Evolutionary conservation across 2,329 filamentous ascomycete genomes (phyloP).

Genomic region (Botryotinia narcissicola): DNA sequence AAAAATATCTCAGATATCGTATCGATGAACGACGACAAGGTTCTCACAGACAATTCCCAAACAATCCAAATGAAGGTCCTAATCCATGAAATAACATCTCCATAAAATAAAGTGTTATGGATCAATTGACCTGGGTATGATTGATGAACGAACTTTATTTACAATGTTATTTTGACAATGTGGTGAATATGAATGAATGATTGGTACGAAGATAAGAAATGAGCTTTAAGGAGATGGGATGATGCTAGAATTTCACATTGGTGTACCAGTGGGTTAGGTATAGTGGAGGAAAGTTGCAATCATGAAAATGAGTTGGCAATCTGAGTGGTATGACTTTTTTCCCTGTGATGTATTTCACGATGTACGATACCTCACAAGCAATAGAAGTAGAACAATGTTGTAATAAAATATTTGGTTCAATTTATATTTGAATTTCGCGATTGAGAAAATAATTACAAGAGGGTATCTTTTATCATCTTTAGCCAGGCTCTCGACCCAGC

Average conservation of each 20-base stretch:
- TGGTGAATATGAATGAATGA: neutral
- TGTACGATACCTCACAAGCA: neutral
- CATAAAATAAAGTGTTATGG: neutral
- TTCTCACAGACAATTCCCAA: neutral
- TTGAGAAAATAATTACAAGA: slow-evolving; percentile 11
- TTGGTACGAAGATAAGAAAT: neutral
- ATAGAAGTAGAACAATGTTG: neutral
- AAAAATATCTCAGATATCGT: neutral
- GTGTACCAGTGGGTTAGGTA: neutral
- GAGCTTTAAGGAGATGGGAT: neutral
- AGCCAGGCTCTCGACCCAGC: neutral
- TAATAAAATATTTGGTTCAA: neutral
- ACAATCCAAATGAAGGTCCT: neutral
- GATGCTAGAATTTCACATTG: neutral
- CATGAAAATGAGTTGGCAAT: neutral
- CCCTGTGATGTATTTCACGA: no score
- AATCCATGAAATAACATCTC: neutral
- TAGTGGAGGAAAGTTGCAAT: neutral
- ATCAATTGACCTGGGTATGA: neutral
- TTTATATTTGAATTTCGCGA: neutral
- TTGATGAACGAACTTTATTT: neutral
- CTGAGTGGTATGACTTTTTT: neutral
- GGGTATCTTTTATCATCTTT: neutral
- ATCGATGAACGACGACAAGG: neutral
- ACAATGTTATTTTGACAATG: neutral